Base-by-base conservation (phyloP, 177 flowering plant genomes). In the Telopea speciosissima region DNA sequence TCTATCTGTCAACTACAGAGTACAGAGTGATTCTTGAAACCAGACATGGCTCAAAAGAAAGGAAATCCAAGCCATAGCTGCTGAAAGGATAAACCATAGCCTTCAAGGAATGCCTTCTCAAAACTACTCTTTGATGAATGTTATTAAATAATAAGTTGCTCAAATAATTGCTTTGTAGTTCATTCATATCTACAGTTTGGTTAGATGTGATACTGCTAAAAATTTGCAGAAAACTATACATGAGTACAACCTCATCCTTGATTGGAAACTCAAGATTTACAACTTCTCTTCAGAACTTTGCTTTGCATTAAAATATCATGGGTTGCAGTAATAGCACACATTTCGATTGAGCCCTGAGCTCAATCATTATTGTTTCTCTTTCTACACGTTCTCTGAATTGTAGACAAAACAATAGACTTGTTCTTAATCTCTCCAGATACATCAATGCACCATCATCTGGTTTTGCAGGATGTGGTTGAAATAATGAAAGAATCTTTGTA, bases 401-500 rank as follows among this genome's bases (percentile, higher is more conserved):
- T 5, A n/a, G 19, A 63, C 66, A 63, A 17, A 5, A 3, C 40
- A 63, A n/a, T 58, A 28, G 11, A 28, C 25, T 63, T 28, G 36
- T 40, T 63, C 36, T 3, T 28, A 1, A 28, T 1, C n/a, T 26
- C n/a, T 58, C 23, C 61, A 26, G 68, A 33, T 31, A 40, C 33
- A 56, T 28, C 65, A 24, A n/a, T 31, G 17, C 3, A 21, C 22
- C 21, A 49, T n/a, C 40, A 11, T 59, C 22, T 71, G 4, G 19
- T 70, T 72, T 75, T 76, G 73, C 92, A 96, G 99, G 99, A 96
- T 80, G 97, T 88, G 63, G 93, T 93, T 69, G 99, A 96, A 73
- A 93, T 93, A 36, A 93, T 96, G 98, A 90, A 86, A 78, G 98
- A 96, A 80, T 96, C 99, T 40, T 73, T 96, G 67, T 91, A 88